Percentiles rank a stretch among this genome's conserved stretches.
Conservation (phyloP, 352 stramenopile genomes). For the Achlya hypogyna region DNA sequence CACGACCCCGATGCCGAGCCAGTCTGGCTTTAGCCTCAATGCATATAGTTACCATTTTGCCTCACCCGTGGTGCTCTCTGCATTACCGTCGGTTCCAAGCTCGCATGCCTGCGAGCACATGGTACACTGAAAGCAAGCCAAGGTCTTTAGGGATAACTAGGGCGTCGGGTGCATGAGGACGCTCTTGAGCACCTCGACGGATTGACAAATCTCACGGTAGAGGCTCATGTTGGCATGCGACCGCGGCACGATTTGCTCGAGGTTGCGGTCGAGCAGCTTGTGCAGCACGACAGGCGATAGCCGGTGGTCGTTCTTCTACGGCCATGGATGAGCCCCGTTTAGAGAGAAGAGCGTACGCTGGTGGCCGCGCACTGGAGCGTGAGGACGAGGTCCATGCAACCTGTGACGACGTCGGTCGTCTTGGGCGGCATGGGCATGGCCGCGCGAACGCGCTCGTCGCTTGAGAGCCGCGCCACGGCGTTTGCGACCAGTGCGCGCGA, state of each 20-base stretch:
- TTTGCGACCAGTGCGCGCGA: conserved; percentile 5
- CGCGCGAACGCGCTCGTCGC: conserved; percentile 3
- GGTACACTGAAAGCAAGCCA: not conserved
- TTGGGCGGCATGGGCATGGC: not conserved
- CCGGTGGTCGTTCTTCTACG: not conserved
- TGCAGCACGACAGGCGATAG: conserved; percentile 8
- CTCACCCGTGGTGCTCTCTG: no score
- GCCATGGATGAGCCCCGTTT: not conserved
- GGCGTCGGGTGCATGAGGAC: conserved; percentile 7
- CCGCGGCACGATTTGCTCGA: conserved; percentile 10
- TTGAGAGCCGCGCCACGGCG: conserved; percentile 6
- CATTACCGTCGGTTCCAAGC: no score
- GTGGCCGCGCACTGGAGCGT: conserved; percentile 5
- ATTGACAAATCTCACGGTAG: conserved; percentile 19
- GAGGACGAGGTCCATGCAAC: conserved; percentile 19
- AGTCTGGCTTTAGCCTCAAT: not conserved
- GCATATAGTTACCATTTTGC: not conserved
- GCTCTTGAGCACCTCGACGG: conserved; percentile 20
- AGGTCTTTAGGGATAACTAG: no score
- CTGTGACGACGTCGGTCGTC: conserved; percentile 12
- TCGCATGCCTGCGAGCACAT: not conserved
- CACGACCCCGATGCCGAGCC: not conserved
- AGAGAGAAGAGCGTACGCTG: not conserved
- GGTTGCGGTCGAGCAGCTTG: conserved; percentile 18
- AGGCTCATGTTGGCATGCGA: conserved; percentile 18